A percentile compares a stretch with the other conserved stretches of the same genome.
These are phyloP conservation scores for Cerrena zonata DNA, from an alignment of 1,284 basidiomycete genomes.

Conservation along the genomic window DNA sequence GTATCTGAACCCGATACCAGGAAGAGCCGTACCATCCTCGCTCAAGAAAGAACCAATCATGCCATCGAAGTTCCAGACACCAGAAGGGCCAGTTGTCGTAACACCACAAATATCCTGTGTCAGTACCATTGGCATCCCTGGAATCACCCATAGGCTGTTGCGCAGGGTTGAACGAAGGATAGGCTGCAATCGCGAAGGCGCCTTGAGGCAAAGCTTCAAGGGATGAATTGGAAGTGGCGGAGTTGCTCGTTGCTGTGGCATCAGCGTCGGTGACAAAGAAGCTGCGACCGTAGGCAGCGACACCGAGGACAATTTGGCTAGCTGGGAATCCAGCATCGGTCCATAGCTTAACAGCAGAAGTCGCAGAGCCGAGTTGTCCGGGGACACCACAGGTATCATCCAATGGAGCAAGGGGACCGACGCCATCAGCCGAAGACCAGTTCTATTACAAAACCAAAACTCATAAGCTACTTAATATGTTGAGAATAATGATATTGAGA, in stretches of 20 bases:
- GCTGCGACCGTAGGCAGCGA: constrained; percentile 52
- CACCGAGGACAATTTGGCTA: constrained; percentile 59
- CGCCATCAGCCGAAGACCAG: constrained; percentile 33
- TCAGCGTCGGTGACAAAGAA: constrained; percentile 32
- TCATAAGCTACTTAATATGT: no score
- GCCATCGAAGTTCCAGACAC: constrained; percentile 38
- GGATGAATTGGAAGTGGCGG: constrained; percentile 4
- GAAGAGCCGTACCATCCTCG: constrained; percentile 29
- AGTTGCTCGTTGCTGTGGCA: constrained; percentile 22
- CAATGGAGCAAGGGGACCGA: constrained; percentile 70
- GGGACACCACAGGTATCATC: constrained; percentile 54
- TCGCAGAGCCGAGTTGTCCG: constrained; percentile 55
- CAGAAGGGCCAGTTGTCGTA: constrained; percentile 27
- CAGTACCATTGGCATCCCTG: constrained; percentile 31
- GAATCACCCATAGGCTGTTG: constrained; percentile 38
- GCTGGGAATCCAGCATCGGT: constrained; percentile 56
- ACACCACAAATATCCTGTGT: constrained; percentile 35
- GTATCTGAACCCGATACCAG: constrained; percentile 37
- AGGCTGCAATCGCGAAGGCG: constrained; percentile 26
- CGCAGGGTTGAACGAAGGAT: constrained; percentile 34
- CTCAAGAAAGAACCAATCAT: constrained; percentile 39
- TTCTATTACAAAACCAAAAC: neutral
- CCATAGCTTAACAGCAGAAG: constrained; percentile 60
- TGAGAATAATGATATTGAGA: neutral
- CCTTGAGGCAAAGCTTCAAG: constrained; percentile 8